Percentiles rank a stretch among this genome's conserved stretches.
These are phyloP conservation scores for Colletotrichum liriopes DNA, from an alignment of 2,329 filamentous ascomycete genomes.

Conservation along the genomic window DNA sequence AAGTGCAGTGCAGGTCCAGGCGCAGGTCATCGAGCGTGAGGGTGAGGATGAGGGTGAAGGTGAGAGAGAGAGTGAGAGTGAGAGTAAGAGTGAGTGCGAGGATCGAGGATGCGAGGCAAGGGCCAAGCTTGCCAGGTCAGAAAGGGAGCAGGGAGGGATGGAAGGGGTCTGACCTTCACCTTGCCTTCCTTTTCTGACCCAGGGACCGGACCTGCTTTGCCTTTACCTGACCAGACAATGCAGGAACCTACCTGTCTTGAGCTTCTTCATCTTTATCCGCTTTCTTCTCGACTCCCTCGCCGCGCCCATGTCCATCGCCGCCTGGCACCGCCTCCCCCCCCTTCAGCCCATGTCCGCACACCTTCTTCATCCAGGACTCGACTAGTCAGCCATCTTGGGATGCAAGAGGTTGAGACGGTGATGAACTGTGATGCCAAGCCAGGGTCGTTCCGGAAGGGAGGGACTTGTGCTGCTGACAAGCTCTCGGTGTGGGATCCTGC, in stretches of 20 bases:
- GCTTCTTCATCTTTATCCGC: constrained; percentile 2
- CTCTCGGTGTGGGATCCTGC: not conserved
- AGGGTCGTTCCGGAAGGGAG: too few species aligned
- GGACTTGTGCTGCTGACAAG: not conserved
- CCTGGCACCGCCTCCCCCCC: not conserved
- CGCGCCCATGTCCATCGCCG: not conserved
- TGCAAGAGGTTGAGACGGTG: constrained; percentile 12
- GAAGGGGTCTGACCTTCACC: not conserved
- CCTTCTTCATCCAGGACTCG: not conserved
- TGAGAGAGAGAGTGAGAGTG: not conserved
- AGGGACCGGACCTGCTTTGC: not conserved
- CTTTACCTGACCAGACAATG: not conserved
- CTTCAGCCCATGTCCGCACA: not conserved
- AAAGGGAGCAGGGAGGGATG: not conserved
- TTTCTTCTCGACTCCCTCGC: not conserved
- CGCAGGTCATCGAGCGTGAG: not conserved
- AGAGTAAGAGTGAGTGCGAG: not conserved
- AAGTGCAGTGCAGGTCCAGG: not conserved
- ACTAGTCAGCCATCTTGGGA: not conserved
- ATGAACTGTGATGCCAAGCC: not conserved
- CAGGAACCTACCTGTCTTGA: not conserved
- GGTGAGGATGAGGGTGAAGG: not conserved
- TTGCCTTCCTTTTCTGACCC: constrained; percentile 21
- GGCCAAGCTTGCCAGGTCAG: not conserved
- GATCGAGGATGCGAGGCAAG: not conserved